Base-by-base conservation (phyloP, 169 alveolate genomes). In the Eimeria praecox region DNA sequence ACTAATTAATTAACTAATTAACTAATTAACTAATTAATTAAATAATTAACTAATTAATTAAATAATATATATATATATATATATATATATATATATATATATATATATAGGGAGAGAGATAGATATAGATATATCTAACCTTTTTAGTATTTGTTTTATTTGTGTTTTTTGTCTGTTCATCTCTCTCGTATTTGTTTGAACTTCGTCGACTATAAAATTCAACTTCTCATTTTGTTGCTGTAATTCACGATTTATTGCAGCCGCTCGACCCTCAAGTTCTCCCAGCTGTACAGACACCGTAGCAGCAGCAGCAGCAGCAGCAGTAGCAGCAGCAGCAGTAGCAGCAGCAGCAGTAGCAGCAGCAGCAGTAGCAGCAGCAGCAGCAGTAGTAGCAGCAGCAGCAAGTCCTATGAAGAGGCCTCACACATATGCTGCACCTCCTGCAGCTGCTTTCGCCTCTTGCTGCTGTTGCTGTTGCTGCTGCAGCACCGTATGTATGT, bases 211-310 rank as follows among this genome's bases (percentile, higher is more conserved):
- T 44, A 88, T 88, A 3, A 44, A 44, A 16, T 30, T 40, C 22
- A 88, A 38, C n/a, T 27, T 3, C 3, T 6, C 66, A 64, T 88
- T 88, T 75, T 88, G 94, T 73, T 88, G 56, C 73, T 88, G 62
- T 52, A 88, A 44, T 33, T 42, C 69, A 0, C 22, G 12, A 59
- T 59, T 59, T 14, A 59, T 59, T 59, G 69, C 69, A 0, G 69
- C 69, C 35, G 94, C 85, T 24, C 94, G 66, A 30, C 71, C 94
- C n/a, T 88, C 86, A 0, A 88, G 66, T 69, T 66, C 94, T 24
- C 56, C 94, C 86, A 88, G 86, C 94, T 88, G 94, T 42, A 42
- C 59, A 49, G 49, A 30, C 64, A 44, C 90, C 44, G 64, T 64
- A 78, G 40, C 14, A 78, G n/a, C n/a, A n/a, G n/a, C n/a, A n/a